A percentile compares a stretch with the other conserved stretches of the same genome.
phyloP scores from a whole-genome alignment of 805 yeast species.

The Saturnispora zaruensis region DNA sequence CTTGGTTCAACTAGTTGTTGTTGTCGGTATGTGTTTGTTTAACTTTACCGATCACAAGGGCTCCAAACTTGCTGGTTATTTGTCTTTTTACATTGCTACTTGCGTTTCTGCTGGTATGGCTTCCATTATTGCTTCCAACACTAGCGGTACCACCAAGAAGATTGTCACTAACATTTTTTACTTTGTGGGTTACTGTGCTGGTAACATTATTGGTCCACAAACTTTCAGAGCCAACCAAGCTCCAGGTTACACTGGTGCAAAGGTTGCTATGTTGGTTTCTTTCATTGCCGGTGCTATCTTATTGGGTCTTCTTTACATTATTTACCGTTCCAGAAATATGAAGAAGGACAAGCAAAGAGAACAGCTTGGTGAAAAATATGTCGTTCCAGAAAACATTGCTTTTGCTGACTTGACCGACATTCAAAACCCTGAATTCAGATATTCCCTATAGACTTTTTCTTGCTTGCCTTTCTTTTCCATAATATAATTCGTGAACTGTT shows the following conservation, averaged over 20 bases:
- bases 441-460: constrained; percentile 10
- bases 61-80: constrained; percentile 21
- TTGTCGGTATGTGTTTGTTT: constrained; percentile 27
- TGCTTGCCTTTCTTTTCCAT: not conserved
- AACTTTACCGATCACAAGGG: constrained; percentile 25
- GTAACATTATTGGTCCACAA: constrained; percentile 65
- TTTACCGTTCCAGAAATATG: constrained; percentile 12
- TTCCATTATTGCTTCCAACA: constrained; percentile 37
- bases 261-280: constrained; percentile 41
- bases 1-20: constrained; percentile 17
- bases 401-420: constrained; percentile 41
- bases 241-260: constrained; percentile 50
- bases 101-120: constrained; percentile 21
- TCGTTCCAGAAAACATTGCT: constrained; percentile 24
- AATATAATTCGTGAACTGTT: not conserved
- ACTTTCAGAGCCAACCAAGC: constrained; percentile 47
- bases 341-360: constrained; percentile 9
- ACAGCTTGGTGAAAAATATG: not conserved
- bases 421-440: constrained; percentile 33
- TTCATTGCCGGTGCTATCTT: constrained; percentile 19
- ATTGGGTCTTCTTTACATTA: constrained; percentile 18
- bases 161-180: constrained; percentile 36
- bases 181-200: constrained; percentile 50
- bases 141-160: constrained; percentile 53
- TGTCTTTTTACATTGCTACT: constrained; percentile 18